These are phyloP conservation scores for Inga leiocalycina DNA, from an alignment of 306 rosid species.

Conservation along the genomic window DNA sequence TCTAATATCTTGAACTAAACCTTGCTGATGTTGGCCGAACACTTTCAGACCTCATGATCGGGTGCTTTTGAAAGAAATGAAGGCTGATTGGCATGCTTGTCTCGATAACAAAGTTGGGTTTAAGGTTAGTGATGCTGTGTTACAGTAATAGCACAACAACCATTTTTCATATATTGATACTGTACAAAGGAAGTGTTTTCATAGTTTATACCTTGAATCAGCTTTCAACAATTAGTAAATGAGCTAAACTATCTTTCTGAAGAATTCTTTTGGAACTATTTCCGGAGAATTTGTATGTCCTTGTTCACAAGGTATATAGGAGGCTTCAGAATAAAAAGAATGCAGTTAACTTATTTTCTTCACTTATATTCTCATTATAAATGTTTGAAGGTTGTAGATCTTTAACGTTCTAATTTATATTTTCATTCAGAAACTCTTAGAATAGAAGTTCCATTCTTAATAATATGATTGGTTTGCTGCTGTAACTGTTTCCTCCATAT, in stretches of 20 bases:
- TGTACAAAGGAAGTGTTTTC: conserved; percentile 4
- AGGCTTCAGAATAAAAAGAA: conserved; percentile 7
- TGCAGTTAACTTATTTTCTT: conserved; percentile 9
- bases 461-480: neutral
- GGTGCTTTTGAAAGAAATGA: conserved; percentile 84
- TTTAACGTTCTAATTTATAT: conserved; percentile 25
- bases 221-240: conserved; percentile 1
- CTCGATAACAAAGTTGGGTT: conserved; percentile 96
- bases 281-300: neutral
- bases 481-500: neutral
- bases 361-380: conserved; percentile 18
- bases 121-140: conserved; percentile 65
- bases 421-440: conserved; percentile 7
- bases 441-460: neutral
- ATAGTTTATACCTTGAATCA: conserved; percentile 17
- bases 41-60: conserved; percentile 90
- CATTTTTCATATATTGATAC: neutral
- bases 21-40: conserved; percentile 9
- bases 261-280: conserved; percentile 11
- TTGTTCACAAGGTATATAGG: conserved; percentile 12
- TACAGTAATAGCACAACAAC: neutral
- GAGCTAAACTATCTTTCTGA: neutral
- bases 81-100: conserved; percentile 92
- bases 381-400: conserved; percentile 25
- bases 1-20: neutral